Percentiles rank a stretch among this genome's conserved stretches.
phyloP scores from a whole-genome alignment of 2,329 filamentous ascomycete species.

The Colletotrichum costaricense region DNA sequence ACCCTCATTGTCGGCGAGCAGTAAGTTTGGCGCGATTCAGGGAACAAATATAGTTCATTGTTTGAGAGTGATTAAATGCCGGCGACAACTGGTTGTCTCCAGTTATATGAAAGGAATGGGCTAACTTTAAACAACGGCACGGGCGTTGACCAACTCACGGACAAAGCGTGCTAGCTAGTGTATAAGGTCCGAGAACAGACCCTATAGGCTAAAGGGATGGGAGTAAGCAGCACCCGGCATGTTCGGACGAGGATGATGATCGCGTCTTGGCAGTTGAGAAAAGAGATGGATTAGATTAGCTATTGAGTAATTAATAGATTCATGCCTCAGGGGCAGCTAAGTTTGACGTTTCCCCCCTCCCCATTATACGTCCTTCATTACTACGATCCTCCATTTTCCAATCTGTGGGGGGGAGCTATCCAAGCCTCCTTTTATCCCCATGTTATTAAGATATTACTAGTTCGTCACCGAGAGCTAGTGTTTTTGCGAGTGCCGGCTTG shows the following conservation, averaged over 20 bases:
- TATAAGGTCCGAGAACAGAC: neutral
- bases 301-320: slow-evolving; percentile 13
- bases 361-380: neutral
- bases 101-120: neutral
- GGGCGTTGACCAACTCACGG: neutral
- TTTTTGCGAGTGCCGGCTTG: neutral
- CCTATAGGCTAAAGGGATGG: neutral
- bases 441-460: neutral
- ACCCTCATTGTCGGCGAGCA: neutral
- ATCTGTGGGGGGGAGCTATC: neutral
- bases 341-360: neutral
- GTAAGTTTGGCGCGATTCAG: slow-evolving; percentile 14
- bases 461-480: neutral
- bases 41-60: neutral
- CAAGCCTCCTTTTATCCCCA: neutral
- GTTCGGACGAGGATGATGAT: slow-evolving; percentile 10
- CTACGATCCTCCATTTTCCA: neutral
- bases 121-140: slow-evolving; percentile 10
- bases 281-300: neutral
- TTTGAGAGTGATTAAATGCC: slow-evolving; percentile 20
- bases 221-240: neutral
- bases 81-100: neutral
- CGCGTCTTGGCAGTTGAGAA: neutral
- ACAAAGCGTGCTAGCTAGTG: too few relatives aligned
- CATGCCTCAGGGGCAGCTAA: slow-evolving; percentile 17